These are phyloP conservation scores for Aspergillus phoenicis DNA, from an alignment of 2,329 filamentous ascomycete genomes.

Conservation along the genomic window DNA sequence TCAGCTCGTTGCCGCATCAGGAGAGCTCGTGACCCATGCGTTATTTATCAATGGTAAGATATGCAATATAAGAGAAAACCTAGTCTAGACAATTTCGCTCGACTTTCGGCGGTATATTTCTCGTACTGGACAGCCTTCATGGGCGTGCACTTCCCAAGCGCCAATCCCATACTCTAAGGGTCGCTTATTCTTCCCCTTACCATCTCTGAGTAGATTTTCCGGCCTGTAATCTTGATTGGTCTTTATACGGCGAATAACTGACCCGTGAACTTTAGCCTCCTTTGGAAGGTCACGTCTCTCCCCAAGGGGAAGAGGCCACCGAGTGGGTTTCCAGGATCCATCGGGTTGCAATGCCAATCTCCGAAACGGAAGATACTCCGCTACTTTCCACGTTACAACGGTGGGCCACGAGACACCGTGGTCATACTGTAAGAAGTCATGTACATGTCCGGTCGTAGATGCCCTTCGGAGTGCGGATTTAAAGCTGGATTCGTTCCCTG, in stretches of 20 bases:
- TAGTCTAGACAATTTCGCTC: no score
- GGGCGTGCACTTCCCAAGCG: slow-evolving; percentile 64
- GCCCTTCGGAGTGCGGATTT: slow-evolving; percentile 24
- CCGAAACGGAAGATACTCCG: slow-evolving; percentile 76
- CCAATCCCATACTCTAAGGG: slow-evolving; percentile 63
- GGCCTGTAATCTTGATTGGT: slow-evolving; percentile 64
- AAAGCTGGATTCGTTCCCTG: background rate
- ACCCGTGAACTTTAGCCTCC: slow-evolving; percentile 67
- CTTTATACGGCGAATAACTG: slow-evolving; percentile 70
- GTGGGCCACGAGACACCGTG: slow-evolving; percentile 56
- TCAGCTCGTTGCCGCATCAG: no score
- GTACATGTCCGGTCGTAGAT: slow-evolving; percentile 55
- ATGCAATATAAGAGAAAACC: no score
- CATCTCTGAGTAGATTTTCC: slow-evolving; percentile 71
- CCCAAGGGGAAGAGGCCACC: slow-evolving; percentile 72
- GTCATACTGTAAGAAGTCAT: slow-evolving; percentile 67
- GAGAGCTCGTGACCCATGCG: no score
- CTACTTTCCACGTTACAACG: slow-evolving; percentile 66
- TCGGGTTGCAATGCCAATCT: slow-evolving; percentile 68
- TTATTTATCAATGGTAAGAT: no score
- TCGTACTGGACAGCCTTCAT: slow-evolving; percentile 62
- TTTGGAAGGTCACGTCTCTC: slow-evolving; percentile 72
- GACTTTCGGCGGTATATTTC: slow-evolving; percentile 56
- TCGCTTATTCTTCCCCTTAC: slow-evolving; percentile 62
- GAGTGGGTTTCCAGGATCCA: slow-evolving; percentile 66